Evolutionary conservation across 306 rosid genomes (phyloP), one percentile per base, ranked within the genome.

Genomic region (Inga oerstediana): DNA sequence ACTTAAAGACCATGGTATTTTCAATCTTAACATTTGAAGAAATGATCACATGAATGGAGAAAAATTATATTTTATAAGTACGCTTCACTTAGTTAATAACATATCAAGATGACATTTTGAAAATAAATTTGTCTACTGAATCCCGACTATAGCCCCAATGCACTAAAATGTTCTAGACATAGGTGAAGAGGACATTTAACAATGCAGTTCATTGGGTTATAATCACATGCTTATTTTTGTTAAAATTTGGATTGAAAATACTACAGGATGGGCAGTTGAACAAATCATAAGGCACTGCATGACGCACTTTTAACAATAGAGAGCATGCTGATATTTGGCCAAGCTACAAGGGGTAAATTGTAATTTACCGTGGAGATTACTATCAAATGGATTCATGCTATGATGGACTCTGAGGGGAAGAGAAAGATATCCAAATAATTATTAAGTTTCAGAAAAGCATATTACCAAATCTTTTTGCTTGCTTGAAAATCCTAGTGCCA

Each of bases 401-500:
- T 64, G 51, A 43, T 32, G 68, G 58, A 61, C 22, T 43, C 44
- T 48, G 56, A 69, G 62, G 77, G 81, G 58, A 46, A 41, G 45
- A 49, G 72, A 77, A 76, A 65, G 77, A 78, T 49, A 83, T 74
- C 44, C 79, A 69, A 76, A 80, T 37, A 61, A 41, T 56, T 32
- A 79, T 30, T 12, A 61, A 76, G 84, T 75, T 81, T 90, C 71
- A 62, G 77, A 85, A 83, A 86, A 82, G 80, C 72, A 70, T 51
- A 79, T 88, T 93, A 93, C 99, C 93, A 97, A 75, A 83, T 92
- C 97, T 67, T 24, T 88, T 80, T 89, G 91, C 89, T 87, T 92
- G 90, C 91, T 94, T 72, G 98, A 92, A 93, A 97, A 97, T 5
- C 97, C 98, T 80, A 90, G 88, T 10, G 99, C 97, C 88, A 94